These are phyloP conservation scores for Magnaporthiopsis poae DNA, from an alignment of 2,329 filamentous ascomycete species.

Conservation along the genomic window DNA sequence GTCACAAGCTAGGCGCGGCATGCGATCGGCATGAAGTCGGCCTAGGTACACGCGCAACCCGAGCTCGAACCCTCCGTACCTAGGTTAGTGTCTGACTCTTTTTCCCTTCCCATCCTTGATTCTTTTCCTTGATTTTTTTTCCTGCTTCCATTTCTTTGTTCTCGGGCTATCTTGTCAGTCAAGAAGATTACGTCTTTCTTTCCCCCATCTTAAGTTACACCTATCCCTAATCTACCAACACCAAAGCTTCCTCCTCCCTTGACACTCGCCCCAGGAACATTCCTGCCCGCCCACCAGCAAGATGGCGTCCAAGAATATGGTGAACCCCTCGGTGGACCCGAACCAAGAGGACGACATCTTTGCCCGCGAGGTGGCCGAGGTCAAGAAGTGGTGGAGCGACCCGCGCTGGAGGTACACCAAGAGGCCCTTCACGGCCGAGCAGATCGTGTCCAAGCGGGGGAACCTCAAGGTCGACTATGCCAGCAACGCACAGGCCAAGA, in stretches of 20 bases:
- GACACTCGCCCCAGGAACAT: neutral
- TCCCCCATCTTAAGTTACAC: constrained; percentile 1
- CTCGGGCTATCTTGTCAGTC: neutral
- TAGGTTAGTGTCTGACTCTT: constrained; percentile 4
- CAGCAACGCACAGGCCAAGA: constrained; percentile 81
- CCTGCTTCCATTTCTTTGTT: constrained; percentile 11
- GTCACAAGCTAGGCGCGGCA: constrained; percentile 7
- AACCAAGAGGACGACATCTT: constrained; percentile 56
- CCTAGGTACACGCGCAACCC: neutral
- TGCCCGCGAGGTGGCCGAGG: constrained; percentile 70
- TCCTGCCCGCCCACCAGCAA: constrained; percentile 16
- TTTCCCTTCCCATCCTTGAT: constrained; percentile 12
- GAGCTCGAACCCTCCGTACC: neutral
- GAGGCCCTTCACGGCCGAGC: constrained; percentile 87
- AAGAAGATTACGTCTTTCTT: constrained; percentile 9
- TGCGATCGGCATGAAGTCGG: neutral
- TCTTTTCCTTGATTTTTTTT: constrained; percentile 13
- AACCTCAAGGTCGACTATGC: constrained; percentile 85
- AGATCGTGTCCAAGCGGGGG: constrained; percentile 91
- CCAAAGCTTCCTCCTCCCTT: neutral
- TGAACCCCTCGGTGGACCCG: constrained; percentile 45
- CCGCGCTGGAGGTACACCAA: constrained; percentile 88
- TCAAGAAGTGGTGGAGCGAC: constrained; percentile 91
- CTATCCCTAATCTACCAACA: neutral
- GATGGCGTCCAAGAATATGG: constrained; percentile 56